Evolutionary conservation across 805 yeast species (phyloP).

Genomic region (Sugiyamaella mastotermitis): DNA sequence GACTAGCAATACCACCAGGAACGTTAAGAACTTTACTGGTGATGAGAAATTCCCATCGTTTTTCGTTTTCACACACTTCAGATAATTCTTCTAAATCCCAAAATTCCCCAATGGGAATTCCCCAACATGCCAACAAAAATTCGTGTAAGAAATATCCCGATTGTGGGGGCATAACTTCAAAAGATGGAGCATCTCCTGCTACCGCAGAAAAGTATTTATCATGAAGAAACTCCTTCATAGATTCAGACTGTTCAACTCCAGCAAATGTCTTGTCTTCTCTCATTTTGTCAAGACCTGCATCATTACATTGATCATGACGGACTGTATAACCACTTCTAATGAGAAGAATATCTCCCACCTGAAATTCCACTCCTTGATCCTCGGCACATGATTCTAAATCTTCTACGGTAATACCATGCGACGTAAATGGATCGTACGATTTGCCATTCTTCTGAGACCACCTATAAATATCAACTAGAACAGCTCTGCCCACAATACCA

Average conservation of each 20-base stretch:
- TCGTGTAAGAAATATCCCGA: conserved; percentile 15
- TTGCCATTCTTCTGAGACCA: too few species aligned
- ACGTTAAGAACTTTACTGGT: conserved; percentile 22
- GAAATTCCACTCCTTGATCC: conserved; percentile 13
- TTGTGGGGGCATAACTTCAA: conserved; percentile 15
- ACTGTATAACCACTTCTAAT: conserved; percentile 21
- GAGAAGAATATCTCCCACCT: conserved; percentile 21
- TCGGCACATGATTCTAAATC: conserved; percentile 18
- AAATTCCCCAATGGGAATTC: conserved; percentile 24
- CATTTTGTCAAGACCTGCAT: conserved; percentile 9
- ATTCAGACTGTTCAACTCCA: conserved; percentile 15
- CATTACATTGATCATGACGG: conserved; percentile 13
- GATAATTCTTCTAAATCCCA: conserved; percentile 21
- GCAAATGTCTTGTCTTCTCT: conserved; percentile 8
- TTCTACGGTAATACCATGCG: too few species aligned
- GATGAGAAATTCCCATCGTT: conserved; percentile 20
- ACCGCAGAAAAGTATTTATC: conserved; percentile 15
- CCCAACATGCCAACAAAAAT: conserved; percentile 23
- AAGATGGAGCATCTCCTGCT: conserved; percentile 15
- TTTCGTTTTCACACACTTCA: conserved; percentile 13
- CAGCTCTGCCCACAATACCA: too few species aligned
- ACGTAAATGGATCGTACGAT: too few species aligned
- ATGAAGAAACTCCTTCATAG: conserved; percentile 13
- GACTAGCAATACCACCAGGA: conserved; percentile 21
- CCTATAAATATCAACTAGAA: too few species aligned